A percentile compares a stretch with the other conserved stretches of the same genome.
Evolutionary conservation across 192 early-diverging fungal genomes (phyloP).

Genomic region (Blastocladiella britannica): DNA sequence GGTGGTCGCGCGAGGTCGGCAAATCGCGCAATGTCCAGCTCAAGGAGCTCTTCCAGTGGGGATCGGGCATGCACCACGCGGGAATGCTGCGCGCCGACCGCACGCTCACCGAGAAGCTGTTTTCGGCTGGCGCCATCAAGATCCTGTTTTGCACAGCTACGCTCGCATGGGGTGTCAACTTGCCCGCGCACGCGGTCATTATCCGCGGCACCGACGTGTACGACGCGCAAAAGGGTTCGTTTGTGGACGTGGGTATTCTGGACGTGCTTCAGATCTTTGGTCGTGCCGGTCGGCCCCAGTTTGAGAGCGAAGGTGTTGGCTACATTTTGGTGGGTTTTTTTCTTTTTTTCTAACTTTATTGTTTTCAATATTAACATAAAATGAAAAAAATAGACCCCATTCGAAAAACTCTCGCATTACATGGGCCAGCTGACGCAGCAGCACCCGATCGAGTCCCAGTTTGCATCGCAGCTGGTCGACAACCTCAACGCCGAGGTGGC

Average conservation of each 20-base stretch:
- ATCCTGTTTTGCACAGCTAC: constrained; percentile 95
- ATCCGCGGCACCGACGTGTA: constrained; percentile 98
- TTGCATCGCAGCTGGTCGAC: constrained; percentile 64
- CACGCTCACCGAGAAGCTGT: constrained; percentile 64
- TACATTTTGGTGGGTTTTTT: constrained; percentile 40
- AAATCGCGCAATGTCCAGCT: constrained; percentile 67
- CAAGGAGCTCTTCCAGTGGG: constrained; percentile 56
- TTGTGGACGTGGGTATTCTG: constrained; percentile 83
- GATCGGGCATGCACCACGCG: constrained; percentile 91
- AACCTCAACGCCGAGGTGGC: constrained; percentile 96
- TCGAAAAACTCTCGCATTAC: constrained; percentile 84
- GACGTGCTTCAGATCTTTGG: constrained; percentile 99
- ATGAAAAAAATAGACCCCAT: constrained; percentile 51
- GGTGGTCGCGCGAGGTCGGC: constrained; percentile 36
- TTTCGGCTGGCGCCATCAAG: constrained; percentile 60
- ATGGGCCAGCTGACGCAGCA: constrained; percentile 86
- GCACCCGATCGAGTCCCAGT: constrained; percentile 88
- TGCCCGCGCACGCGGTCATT: constrained; percentile 93
- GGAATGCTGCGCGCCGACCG: constrained; percentile 85
- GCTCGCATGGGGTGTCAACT: constrained; percentile 96
- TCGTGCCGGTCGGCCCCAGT: constrained; percentile 85
- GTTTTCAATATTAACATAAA: not conserved
- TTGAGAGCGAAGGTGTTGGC: constrained; percentile 80
- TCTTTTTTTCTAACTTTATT: not conserved
- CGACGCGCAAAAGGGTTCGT: constrained; percentile 75